These are phyloP conservation scores for Tieghemostelium lacteum DNA, from an alignment of 78 protist genomes.

Conservation along the genomic window DNA sequence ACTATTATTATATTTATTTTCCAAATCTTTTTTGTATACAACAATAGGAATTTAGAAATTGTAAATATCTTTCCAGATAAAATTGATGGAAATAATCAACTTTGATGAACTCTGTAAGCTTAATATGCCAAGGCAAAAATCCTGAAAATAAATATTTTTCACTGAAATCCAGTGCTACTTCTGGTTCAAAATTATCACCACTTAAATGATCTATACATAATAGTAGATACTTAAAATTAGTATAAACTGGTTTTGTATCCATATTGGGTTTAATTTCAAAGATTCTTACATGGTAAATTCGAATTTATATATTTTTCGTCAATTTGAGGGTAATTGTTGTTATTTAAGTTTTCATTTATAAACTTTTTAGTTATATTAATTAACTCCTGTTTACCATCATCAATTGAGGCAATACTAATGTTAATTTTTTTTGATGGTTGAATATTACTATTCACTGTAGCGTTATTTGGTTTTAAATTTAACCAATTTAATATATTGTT, in stretches of 20 bases:
- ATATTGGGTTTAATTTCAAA: too few species aligned
- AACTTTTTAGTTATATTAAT: constrained; percentile 53
- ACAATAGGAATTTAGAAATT: constrained; percentile 14
- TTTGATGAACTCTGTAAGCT: constrained; percentile 71
- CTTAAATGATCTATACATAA: constrained; percentile 18
- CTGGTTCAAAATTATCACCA: constrained; percentile 32
- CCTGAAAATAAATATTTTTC: constrained; percentile 20
- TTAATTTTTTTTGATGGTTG: not conserved
- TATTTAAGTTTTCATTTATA: not conserved
- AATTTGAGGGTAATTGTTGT: not conserved
- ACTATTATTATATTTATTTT: constrained; percentile 8
- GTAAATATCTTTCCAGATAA: constrained; percentile 38
- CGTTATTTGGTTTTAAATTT: not conserved
- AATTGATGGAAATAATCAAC: constrained; percentile 39
- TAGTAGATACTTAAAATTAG: not conserved
- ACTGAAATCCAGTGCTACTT: constrained; percentile 58
- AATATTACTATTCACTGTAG: not conserved
- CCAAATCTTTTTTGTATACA: constrained; percentile 52
- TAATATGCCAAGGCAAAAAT: constrained; percentile 72
- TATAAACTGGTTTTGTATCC: too few species aligned
- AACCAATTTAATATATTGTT: constrained; percentile 37
- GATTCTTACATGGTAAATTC: constrained; percentile 28
- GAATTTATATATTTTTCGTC: constrained; percentile 28
- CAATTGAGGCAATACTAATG: constrained; percentile 19
- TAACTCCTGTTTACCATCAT: constrained; percentile 54